Base-by-base conservation (phyloP, 164 flowering plant genomes). In the Macadamia integrifolia region DNA sequence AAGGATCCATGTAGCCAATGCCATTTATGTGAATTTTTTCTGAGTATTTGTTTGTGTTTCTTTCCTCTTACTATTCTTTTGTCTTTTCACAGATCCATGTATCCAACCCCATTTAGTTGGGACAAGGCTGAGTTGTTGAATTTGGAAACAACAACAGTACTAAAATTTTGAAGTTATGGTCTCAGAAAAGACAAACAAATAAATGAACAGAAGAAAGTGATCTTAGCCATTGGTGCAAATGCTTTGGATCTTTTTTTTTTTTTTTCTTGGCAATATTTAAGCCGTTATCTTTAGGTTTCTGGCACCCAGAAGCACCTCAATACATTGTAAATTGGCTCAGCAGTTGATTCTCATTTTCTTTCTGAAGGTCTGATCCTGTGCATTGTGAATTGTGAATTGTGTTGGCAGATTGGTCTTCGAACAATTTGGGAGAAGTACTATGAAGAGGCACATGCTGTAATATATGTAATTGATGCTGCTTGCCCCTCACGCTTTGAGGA, bases 351-450 rank as follows among this genome's bases (percentile, higher is more conserved):
- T 14, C 4, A 14, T 12, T 53, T 53, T n/a, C 57, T 53, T 14
- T 53, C 17, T 53, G 57, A 35, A 35, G 40, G 3, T 35, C 40
- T 35, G 40, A 17, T 5, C 17, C 15, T 53, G 1, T 50, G 13
- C 17, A 50, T 50, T 23, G 23, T 49, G 57, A 17, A 14, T 14
- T 53, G 15, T 10, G 53, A 10, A 49, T 44, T 73, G 3, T 62
- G 46, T 35, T 69, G 65, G 66, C 86, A 94, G 99, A 86, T 82
- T 72, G 96, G 98, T 69, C 93, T 95, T 61, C 94, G 98, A 46
- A 84, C 98, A 68, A 95, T 95, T 61, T 95, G 99, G 99, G 99
- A 94, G 76, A 94, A 94, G 71, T 94, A 94, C 76, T 94, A 90
- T 81, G 99, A 94, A 76, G 99, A 94, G 78, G 94, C 99, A 49